These are phyloP conservation scores for Zymoseptoria pseudotritici DNA, from an alignment of 2,329 filamentous ascomycete species.

Conservation along the genomic window DNA sequence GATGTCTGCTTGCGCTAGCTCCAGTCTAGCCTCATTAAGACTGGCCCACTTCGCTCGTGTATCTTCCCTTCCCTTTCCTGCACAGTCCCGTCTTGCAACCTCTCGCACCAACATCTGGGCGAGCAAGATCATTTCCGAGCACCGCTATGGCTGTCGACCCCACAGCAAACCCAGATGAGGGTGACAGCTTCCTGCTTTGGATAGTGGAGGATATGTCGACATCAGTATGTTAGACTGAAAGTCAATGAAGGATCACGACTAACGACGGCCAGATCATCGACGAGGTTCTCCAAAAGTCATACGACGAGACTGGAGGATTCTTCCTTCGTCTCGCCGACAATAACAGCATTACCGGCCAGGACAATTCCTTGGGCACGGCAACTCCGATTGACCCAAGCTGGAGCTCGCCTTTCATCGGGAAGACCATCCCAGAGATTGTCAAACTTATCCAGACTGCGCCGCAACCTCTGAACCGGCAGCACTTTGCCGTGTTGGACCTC, in stretches of 20 bases:
- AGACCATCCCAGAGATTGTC: not conserved
- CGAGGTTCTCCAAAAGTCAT: conserved; percentile 3
- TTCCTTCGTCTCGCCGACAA: conserved; percentile 7
- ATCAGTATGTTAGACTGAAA: not conserved
- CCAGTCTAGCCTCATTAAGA: not conserved
- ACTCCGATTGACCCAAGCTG: conserved; percentile 2
- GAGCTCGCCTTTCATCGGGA: conserved; percentile 7
- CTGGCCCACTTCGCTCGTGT: not conserved
- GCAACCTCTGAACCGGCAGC: conserved; percentile 2
- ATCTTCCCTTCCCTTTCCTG: not conserved
- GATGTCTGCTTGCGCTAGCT: not conserved
- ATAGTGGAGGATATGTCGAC: not conserved
- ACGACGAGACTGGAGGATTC: conserved; percentile 1
- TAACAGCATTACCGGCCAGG: not conserved
- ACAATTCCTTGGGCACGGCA: not conserved
- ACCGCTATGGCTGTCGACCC: not conserved
- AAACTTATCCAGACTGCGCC: conserved; percentile 2
- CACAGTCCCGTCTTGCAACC: not conserved
- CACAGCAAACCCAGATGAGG: not conserved
- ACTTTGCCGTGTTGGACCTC: conserved; percentile 3
- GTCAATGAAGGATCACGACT: not conserved
- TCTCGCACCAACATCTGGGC: not conserved
- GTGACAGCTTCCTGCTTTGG: not conserved
- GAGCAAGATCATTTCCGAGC: not conserved
- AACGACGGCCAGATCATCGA: conserved; percentile 2